Base-by-base conservation (phyloP, 1,284 basidiomycete species). In the Inonotus hispidus region DNA sequence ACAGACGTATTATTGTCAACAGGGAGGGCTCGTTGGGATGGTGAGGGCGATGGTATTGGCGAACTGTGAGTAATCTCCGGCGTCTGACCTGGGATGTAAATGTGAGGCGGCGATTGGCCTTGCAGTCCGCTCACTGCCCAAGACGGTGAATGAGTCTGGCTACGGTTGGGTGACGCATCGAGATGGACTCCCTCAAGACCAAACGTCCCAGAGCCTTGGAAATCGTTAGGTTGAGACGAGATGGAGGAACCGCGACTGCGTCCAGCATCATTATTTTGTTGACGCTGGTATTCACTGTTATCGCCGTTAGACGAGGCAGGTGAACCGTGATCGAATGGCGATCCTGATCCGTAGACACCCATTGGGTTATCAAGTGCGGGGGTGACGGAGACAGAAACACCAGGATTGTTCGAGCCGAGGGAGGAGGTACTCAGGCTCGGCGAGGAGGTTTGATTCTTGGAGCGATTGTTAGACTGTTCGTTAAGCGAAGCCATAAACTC, bases 101-200 rank as follows among this genome's bases (percentile, higher is more conserved):
- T 76, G 38, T 84, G 79, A 1, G 89, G 88, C 0, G 89, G 89
- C 0, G 85, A 87, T 59, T 82, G 82, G 75, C 14, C 78, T 72
- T n/a, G 74, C 71, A 21, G 47, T 2, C 13, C 13, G 21, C 67
- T 84, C 80, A 64, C 88, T 83, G 53, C 79, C 79, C 59, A 79
- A 79, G 16, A 82, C 16, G 50, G 50, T 11, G 29, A 29, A 52
- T 52, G 50, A 35, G 14, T 16, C 27, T 29, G 29, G 25, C 27
- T 52, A 8, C 16, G 32, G 29, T 52, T 52, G 6, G 47, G 43
- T 13, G 59, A 37, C 16, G 23, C 23, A 23, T 53, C 49, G 11
- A 64, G 43, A 16, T 37, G 37, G 14, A 64, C 58, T n/a, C 39
- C 32, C 43, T 64, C 63, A 21, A 64, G 13, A 27, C 62, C 62